Percentiles rank a stretch among this genome's conserved stretches.
phyloP scores from a whole-genome alignment of 257 asterid genomes.

The Sherardia arvensis region DNA sequence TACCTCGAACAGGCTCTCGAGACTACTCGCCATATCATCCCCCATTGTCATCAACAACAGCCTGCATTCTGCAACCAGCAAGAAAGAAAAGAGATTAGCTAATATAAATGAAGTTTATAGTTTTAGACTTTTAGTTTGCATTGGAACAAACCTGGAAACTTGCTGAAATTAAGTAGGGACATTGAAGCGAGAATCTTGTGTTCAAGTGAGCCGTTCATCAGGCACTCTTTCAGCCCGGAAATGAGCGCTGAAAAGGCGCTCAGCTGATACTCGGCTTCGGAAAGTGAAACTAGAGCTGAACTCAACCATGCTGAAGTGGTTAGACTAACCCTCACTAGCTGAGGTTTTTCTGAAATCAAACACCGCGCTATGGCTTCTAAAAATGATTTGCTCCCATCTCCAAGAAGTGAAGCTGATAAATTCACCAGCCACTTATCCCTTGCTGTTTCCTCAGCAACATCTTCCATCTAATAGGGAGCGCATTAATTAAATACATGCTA shows the following conservation, averaged over 20 bases:
- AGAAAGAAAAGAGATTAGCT: not conserved
- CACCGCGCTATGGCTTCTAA: conserved; percentile 46
- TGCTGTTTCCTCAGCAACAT: conserved; percentile 42
- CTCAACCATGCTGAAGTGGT: conserved; percentile 78
- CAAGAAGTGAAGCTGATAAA: conserved; percentile 45
- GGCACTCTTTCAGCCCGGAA: conserved; percentile 38
- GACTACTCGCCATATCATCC: conserved; percentile 29
- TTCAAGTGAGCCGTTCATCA: conserved; percentile 44
- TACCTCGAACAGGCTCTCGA: conserved; percentile 38
- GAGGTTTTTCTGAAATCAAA: conserved; percentile 37
- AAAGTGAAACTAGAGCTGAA: conserved; percentile 38
- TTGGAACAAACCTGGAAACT: conserved; percentile 46
- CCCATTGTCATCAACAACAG: conserved; percentile 37
- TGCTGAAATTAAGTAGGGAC: conserved; percentile 51
- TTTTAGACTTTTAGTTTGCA: not conserved
- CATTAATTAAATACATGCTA: too few species aligned
- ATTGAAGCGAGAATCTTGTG: conserved; percentile 65
- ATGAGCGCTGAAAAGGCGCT: conserved; percentile 47
- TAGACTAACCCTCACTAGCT: conserved; percentile 51
- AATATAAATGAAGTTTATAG: not conserved
- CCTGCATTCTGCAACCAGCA: conserved; percentile 42
- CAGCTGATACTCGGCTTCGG: conserved; percentile 35
- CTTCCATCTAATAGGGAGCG: conserved; percentile 31
- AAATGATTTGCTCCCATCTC: conserved; percentile 51
- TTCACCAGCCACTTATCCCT: conserved; percentile 52